Evolutionary conservation across 805 yeast species (phyloP), one percentile per base, ranked within the genome.

Genomic region (Candida fluviatilis): DNA sequence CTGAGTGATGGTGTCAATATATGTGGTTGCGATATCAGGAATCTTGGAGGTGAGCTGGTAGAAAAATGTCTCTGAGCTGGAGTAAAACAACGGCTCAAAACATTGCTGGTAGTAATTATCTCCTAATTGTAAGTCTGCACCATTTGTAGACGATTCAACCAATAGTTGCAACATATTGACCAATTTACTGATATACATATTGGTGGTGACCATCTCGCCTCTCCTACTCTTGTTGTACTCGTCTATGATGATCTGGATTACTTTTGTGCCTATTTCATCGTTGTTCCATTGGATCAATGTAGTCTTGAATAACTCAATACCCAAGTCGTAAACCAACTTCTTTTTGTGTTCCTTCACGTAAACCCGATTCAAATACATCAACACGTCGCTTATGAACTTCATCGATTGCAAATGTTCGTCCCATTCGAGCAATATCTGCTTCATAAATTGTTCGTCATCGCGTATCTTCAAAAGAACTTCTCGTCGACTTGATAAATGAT

Each of bases 301-400:
- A 27, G 77, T 80, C 42, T 83, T 74, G 55, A 87, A 89, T 6
- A 80, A 57, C 23, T 72, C 73, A 17, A 88, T 66, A 0, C 95
- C 95, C 34, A 81, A 69, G 52, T 89, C 96, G 52, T 81, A 82
- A 2, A 83, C 70, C 40, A 80, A 63, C 3, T 84, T 78, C 36
- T 78, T 62, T 48, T 76, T 80, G 39, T 70, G 66, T 46, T 83
- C 90, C 47, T 78, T 80, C 18, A 89, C 84, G 49, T 84, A 88
- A 0, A 86, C 95, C 31, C 95, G 73, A 54, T 89, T 95, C 54
- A 90, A 59, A 52, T 89, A 89, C 84, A 89, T 82, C 54, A 87
- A 64, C 3, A 89, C 85, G 57, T 90, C 95, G 49, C 90, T 76
- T 31, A 87, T 75, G 73, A 86, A 78, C 45, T 85, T 72, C 82